Evolutionary conservation across 768 basidiomycete species (phyloP), one percentile per base, ranked within the genome.

Genomic region (Lactarius vividus): DNA sequence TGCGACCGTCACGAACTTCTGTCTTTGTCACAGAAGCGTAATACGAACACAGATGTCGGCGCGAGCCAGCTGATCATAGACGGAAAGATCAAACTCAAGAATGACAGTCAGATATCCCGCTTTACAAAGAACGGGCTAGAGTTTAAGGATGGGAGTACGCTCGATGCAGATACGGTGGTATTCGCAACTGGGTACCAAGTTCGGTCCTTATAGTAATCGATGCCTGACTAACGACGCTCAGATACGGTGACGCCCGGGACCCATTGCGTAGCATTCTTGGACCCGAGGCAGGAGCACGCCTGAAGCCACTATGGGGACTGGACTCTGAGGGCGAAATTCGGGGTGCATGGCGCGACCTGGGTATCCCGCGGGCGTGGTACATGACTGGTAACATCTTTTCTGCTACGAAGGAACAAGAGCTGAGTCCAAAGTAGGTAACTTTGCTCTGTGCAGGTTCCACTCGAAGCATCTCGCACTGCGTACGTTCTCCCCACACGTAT

Each of bases 381-480:
- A 83, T 85, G n/a, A n/a, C n/a, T n/a, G n/a, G n/a, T n/a, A 70
- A 35, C n/a, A n/a, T 33, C 23, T 13, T 4, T 6, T 57, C 60
- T 35, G 16, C 37, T 20, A 56, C 35, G 35, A 31, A 37, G 1
- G 49, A 3, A 23, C n/a, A 9, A 23, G 20, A 9, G 29, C 26
- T 46, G 28, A 57, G 46, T 7, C 37, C 15, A 26, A 35, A 9
- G 18, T 62, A 83, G 82, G 85, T 16, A 87, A 87, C 70, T 73
- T 90, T 10, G 84, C 84, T 0, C 68, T 85, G 67, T 84, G 83
- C 64, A 80, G 88, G 0, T 89, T 88, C 80, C 81, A 87, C 73
- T 89, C 88, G 6, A 88, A 83, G 64, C 85, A 85, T 70, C 57
- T 89, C 42, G 87, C 86, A 0, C 77, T 88, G 56, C 86, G 86